Base-by-base conservation (phyloP, 345 rosid species). In the Rhizophora apiculata region DNA sequence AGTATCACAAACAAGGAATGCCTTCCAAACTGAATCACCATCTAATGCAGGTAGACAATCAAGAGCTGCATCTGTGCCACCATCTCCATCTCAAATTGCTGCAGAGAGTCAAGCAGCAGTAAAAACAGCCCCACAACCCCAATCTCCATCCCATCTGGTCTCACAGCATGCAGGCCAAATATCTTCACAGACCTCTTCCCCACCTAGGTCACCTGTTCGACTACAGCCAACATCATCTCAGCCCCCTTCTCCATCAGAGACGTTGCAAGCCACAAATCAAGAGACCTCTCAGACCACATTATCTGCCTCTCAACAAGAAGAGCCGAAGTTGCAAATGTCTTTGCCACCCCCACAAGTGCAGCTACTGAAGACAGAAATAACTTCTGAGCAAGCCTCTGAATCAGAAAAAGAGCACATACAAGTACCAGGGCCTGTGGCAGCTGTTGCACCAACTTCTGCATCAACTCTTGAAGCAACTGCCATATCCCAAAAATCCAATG, bases 161-260 rank as follows among this genome's bases (percentile, higher is more conserved):
- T 56, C 18, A 16, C 60, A 56, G 29, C 1, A 6, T 10, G 60
- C 6, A 27, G 75, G 64, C 48, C 76, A 66, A 82, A 63, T 15
- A 43, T 52, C 77, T 10, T 8, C 73, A 58, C 66, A n/a, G 59
- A 70, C 71, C 65, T 67, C 77, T 61, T 79, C 88, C 62, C 82
- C 79, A 19, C 70, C 85, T 46, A 78, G 29, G 31, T 70, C 8
- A 62, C 64, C 68, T 16, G 37, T 62, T 22, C 68, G 65, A 67
- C 48, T 8, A 61, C 75, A 20, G 64, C 18, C 60, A 21, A 11
- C 13, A 56, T 31, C 18, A 21, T 56, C 31, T 56, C 60, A 11
- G 18, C 60, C 16, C 30, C 31, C 60, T 24, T 56, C 60, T 24
- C 60, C 31, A 21, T 24, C 60, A 56, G 10, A 56, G 60, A 56